Evolutionary conservation across 2,329 filamentous ascomycete genomes (phyloP), one percentile per base, ranked within the genome.

Genomic region (Ascochyta pisi): DNA sequence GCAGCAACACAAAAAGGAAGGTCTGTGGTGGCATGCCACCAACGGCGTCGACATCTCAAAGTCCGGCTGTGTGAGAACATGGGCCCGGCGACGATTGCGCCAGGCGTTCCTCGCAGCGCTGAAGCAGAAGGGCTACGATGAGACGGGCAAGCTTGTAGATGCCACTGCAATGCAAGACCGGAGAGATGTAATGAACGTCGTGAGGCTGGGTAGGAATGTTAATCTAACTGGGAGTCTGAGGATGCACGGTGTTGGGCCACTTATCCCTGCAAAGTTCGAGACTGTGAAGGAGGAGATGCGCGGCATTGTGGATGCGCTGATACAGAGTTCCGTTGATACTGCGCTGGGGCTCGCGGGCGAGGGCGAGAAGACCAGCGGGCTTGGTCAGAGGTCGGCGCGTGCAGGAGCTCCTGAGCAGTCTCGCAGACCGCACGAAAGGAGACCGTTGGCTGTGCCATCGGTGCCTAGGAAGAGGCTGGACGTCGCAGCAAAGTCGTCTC

Each of bases 1-100:
- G 10, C 33, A 41, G 2, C 53, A 60, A 24, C 62, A 64, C n/a
- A 64, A 64, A 19, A 58, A 57, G 23, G 61, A 71, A 19, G 66
- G 68, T 0, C 64, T 76, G 2, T 75, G 71, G 73, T 73, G 71
- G 73, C 61, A 71, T 50, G 63, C 65, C 5, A 70, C 66, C 3
- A 63, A 64, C 2, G 50, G 58, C 9, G 13, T 54, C 12, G 66
- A 66, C 13, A 45, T 68, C 19, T 69, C 64, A 24, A 75, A 71
- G 54, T 73, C 67, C 6, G 65, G 63, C 22, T 71, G 70, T 15
- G 70, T 76, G 38, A 46, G 73, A 35, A 52, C 66, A 31, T 75
- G 72, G 73, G 63, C 67, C 10, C 60, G 65, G 34, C 58, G 73
- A 26, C 62, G 73, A 19, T 53, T 75, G 51, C 63, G 65, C 38